A percentile compares a stretch with the other conserved stretches of the same genome.
Conservation (phyloP, 2,329 filamentous ascomycete species). For the Fusarium transvaalense region DNA sequence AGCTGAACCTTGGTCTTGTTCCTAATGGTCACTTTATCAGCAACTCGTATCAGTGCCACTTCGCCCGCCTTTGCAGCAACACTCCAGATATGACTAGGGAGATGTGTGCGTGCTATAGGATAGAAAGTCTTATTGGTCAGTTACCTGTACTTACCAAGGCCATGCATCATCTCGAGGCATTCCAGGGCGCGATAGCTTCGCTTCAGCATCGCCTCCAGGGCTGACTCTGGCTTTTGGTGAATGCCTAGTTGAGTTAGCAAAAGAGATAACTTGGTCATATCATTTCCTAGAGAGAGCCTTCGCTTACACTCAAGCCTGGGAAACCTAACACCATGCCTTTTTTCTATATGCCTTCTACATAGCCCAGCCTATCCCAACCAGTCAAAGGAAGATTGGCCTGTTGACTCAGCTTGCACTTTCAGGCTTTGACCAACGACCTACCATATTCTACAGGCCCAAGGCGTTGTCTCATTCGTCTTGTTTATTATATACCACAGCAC, state of each 20-base stretch:
- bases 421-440: constrained; percentile 6
- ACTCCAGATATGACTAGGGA: constrained; percentile 33
- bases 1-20: constrained; percentile 36
- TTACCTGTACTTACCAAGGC: constrained; percentile 12
- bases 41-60: constrained; percentile 26
- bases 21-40: constrained; percentile 18
- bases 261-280: neutral
- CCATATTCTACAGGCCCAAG: constrained; percentile 1
- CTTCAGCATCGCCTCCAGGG: constrained; percentile 23
- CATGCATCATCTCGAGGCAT: constrained; percentile 37
- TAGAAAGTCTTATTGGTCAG: constrained; percentile 35
- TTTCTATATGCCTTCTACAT: constrained; percentile 7
- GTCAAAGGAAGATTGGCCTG: neutral
- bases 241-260: constrained; percentile 28
- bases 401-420: constrained; percentile 13
- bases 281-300: constrained; percentile 2
- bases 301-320: neutral
- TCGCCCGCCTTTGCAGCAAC: constrained; percentile 35
- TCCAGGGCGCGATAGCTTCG: constrained; percentile 25
- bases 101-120: constrained; percentile 43
- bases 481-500: constrained; percentile 19
- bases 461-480: constrained; percentile 3
- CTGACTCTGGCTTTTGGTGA: constrained; percentile 29
- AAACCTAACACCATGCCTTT: neutral
- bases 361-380: constrained; percentile 5